Evolutionary conservation across 2,329 filamentous ascomycete genomes (phyloP).

Genomic region (Orbilia oligospora): DNA sequence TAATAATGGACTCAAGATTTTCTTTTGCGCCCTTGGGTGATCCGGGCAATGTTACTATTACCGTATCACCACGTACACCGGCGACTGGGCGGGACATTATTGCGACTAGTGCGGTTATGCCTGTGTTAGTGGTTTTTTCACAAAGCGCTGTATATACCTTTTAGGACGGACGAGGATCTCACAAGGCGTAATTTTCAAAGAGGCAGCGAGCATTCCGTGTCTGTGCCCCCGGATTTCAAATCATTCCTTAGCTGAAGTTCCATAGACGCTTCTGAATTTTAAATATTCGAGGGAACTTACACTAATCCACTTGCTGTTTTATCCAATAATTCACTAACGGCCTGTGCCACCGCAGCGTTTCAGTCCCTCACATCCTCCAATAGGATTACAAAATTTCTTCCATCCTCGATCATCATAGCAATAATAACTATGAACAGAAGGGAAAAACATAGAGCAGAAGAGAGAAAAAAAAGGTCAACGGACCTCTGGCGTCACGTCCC

Average conservation of each 20-base stretch:
- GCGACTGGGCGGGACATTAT: conserved; percentile 96
- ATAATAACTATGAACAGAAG: neutral
- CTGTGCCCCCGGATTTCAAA: conserved; percentile 66
- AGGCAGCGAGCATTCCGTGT: conserved; percentile 93
- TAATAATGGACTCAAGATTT: conserved; percentile 89
- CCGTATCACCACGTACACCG: conserved; percentile 82
- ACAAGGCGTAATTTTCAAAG: conserved; percentile 90
- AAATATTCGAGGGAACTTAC: conserved; percentile 67
- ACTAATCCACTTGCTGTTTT: conserved; percentile 90
- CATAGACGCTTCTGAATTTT: neutral
- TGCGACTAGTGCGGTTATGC: conserved; percentile 76
- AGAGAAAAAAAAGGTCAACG: conserved; percentile 62
- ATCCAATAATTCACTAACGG: conserved; percentile 82
- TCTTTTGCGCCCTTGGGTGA: conserved; percentile 96
- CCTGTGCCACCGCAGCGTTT: conserved; percentile 70
- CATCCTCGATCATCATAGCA: no score
- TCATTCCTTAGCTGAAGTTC: conserved; percentile 62
- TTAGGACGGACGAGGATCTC: conserved; percentile 64
- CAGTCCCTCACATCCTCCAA: conserved; percentile 30
- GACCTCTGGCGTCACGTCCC: conserved; percentile 91
- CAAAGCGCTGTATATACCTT: neutral
- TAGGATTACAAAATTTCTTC: neutral
- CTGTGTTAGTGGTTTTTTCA: conserved; percentile 11
- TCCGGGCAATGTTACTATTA: conserved; percentile 91
- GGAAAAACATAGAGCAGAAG: neutral